Conservation (phyloP, 352 stramenopile genomes). For the Elongisporangium undulatum region DNA sequence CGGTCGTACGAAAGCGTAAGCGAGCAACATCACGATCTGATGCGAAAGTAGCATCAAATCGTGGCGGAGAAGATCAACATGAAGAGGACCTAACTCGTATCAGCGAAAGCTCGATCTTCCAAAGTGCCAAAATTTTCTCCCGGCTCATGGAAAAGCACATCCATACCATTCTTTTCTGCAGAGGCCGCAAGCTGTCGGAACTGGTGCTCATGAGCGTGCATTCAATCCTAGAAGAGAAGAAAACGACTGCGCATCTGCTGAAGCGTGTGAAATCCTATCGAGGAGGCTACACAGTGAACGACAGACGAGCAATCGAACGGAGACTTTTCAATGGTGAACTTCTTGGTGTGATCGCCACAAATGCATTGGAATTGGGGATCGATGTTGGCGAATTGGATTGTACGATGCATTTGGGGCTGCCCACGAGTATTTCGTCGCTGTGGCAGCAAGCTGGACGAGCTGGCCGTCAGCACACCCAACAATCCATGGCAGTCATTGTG, state of each 20-base stretch:
- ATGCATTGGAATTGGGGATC: slow-evolving; percentile 97
- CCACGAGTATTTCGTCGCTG: slow-evolving; percentile 89
- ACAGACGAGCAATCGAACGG: slow-evolving; percentile 92
- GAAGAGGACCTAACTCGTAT: not conserved
- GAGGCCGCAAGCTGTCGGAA: slow-evolving; percentile 92
- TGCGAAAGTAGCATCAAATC: not conserved
- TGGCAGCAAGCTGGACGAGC: slow-evolving; percentile 97
- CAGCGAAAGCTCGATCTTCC: slow-evolving; percentile 66
- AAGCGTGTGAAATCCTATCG: slow-evolving; percentile 93
- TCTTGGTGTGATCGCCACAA: slow-evolving; percentile 94
- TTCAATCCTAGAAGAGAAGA: slow-evolving; percentile 43
- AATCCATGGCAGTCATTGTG: slow-evolving; percentile 92
- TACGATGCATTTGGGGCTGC: slow-evolving; percentile 95
- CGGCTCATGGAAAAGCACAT: slow-evolving; percentile 86
- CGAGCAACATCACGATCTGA: not conserved
- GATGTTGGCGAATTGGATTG: slow-evolving; percentile 93
- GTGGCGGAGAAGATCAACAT: not conserved
- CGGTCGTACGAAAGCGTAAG: not conserved
- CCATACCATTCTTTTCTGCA: slow-evolving; percentile 95
- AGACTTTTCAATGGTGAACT: slow-evolving; percentile 94
- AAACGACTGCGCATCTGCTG: slow-evolving; percentile 33
- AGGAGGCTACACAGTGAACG: slow-evolving; percentile 92
- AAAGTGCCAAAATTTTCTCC: slow-evolving; percentile 91
- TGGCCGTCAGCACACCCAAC: slow-evolving; percentile 72
- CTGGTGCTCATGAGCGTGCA: slow-evolving; percentile 88